These are phyloP conservation scores for Cicer judaicum DNA, from an alignment of 306 rosid species.

Conservation along the genomic window DNA sequence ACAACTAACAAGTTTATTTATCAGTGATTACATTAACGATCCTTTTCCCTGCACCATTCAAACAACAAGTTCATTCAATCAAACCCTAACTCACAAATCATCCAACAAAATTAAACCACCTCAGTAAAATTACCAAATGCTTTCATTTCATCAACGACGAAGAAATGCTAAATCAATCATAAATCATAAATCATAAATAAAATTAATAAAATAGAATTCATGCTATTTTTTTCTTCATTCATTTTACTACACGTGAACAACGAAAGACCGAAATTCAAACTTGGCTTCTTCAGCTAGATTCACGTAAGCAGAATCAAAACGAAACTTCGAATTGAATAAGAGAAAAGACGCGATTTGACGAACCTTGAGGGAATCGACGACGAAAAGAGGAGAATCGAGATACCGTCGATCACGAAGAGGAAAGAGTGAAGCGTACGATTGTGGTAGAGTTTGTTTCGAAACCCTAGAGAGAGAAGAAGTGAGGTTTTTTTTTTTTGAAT, in stretches of 20 bases:
- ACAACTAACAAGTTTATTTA: slow-evolving; percentile 29
- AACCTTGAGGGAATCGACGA: slow-evolving; percentile 59
- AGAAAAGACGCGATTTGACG: slow-evolving; percentile 41
- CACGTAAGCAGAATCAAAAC: slow-evolving; percentile 39
- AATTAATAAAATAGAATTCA: slow-evolving; percentile 16
- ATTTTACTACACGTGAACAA: background rate
- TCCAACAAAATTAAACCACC: slow-evolving; percentile 10
- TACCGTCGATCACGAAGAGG: slow-evolving; percentile 38
- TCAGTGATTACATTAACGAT: slow-evolving; percentile 15
- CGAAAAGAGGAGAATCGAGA: slow-evolving; percentile 34
- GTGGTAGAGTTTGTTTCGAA: slow-evolving; percentile 47
- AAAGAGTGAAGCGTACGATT: slow-evolving; percentile 46
- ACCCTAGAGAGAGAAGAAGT: slow-evolving; percentile 64
- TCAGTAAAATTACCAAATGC: slow-evolving; percentile 10
- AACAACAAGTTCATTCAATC: slow-evolving; percentile 21
- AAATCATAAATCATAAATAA: background rate
- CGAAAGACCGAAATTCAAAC: slow-evolving; percentile 19
- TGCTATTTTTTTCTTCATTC: slow-evolving; percentile 12
- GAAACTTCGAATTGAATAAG: slow-evolving; percentile 28
- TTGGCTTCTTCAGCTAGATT: slow-evolving; percentile 6
- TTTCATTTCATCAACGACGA: background rate
- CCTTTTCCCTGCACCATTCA: slow-evolving; percentile 46
- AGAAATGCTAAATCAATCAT: slow-evolving; percentile 25
- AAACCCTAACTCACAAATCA: slow-evolving; percentile 30
- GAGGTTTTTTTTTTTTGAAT: slow-evolving; percentile 43